A percentile compares a stretch with the other conserved stretches of the same genome.
Conservation (phyloP, 2,329 filamentous ascomycete species). For the Penicillium aurantiogriseum region DNA sequence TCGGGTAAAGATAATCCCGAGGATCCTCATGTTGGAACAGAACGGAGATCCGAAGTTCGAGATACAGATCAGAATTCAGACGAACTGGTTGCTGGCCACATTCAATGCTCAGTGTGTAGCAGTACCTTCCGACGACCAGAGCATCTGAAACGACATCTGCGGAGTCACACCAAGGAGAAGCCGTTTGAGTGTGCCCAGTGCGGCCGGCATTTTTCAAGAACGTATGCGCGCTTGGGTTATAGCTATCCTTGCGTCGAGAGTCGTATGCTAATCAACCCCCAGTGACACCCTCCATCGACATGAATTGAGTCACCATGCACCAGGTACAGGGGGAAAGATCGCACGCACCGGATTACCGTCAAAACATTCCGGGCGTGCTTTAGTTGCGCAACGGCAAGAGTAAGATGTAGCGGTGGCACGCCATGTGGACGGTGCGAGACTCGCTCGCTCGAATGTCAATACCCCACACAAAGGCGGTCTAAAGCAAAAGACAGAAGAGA, state of each 20-base stretch:
- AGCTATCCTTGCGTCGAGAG: background rate
- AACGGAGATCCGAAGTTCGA: background rate
- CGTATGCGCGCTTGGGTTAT: slow-evolving; percentile 27
- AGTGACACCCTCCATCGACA: slow-evolving; percentile 44
- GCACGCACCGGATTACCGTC: slow-evolving; percentile 42
- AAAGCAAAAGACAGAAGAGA: slow-evolving; percentile 30
- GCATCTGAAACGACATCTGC: slow-evolving; percentile 44
- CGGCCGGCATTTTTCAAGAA: slow-evolving; percentile 44
- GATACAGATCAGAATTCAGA: slow-evolving; percentile 9
- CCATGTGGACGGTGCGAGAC: slow-evolving; percentile 40
- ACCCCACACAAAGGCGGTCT: slow-evolving; percentile 41
- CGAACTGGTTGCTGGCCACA: slow-evolving; percentile 19
- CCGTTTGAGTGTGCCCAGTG: slow-evolving; percentile 42
- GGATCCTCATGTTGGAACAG: slow-evolving; percentile 1
- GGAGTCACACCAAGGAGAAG: slow-evolving; percentile 43
- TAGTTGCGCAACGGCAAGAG: slow-evolving; percentile 41
- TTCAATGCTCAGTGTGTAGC: slow-evolving; percentile 37
- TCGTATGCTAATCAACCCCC: background rate
- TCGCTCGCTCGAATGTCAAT: slow-evolving; percentile 40
- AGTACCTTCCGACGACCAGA: slow-evolving; percentile 42
- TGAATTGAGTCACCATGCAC: slow-evolving; percentile 40
- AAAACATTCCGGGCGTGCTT: slow-evolving; percentile 45
- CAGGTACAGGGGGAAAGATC: slow-evolving; percentile 36
- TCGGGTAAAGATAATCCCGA: slow-evolving; percentile 27
- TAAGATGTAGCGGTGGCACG: slow-evolving; percentile 39